Base-by-base conservation (phyloP, 2,329 filamentous ascomycete genomes). In the Cercospora sesami region DNA sequence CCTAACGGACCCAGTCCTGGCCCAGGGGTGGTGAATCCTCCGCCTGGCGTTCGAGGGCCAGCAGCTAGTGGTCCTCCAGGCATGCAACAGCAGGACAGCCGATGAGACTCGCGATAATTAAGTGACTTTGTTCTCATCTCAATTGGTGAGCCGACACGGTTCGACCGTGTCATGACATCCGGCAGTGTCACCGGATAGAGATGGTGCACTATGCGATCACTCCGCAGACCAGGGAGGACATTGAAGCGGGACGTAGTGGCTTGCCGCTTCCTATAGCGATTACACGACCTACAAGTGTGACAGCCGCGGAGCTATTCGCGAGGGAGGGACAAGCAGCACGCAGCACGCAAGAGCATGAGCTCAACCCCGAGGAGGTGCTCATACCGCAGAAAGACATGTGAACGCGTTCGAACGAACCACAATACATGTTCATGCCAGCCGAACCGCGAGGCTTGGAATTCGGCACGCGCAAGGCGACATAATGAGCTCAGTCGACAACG, bases 1-100 rank as follows among this genome's bases (percentile, higher is more conserved):
- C 69, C 62, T n/a, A 70, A 70, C 28, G 73, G 72, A 28, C 72
- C 68, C 23, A 67, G 67, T 57, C 71, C 74, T 36, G 67, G 36
- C 23, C 66, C 62, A 23, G 67, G 63, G 5, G 63, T 63, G 55
- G 69, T 71, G 65, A 68, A 65, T 33, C 67, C 67, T 16, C 67
- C 67, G 14, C 67, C 67, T 51, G 72, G 73, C 30, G 66, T 72
- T 10, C 66, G 64, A 30, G 72, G 72, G 5, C 66, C 68, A n/a
- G 66, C 67, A 6, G 65, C 63, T 39, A 64, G 51, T 2, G 71
- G 68, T 31, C 68, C 65, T 2, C 63, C 68, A 23, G 66, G 68
- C 18, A 64, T 60, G 59, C 30, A 31, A 26, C 31, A 61, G 55
- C 65, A 68, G 30, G 65, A 68, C 23, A 42, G 55, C 21, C 42